These are phyloP conservation scores for Pseudisothecium myosuroides DNA, from an alignment of 225 moss, liverwort and hornwort species.

Conservation along the genomic window DNA sequence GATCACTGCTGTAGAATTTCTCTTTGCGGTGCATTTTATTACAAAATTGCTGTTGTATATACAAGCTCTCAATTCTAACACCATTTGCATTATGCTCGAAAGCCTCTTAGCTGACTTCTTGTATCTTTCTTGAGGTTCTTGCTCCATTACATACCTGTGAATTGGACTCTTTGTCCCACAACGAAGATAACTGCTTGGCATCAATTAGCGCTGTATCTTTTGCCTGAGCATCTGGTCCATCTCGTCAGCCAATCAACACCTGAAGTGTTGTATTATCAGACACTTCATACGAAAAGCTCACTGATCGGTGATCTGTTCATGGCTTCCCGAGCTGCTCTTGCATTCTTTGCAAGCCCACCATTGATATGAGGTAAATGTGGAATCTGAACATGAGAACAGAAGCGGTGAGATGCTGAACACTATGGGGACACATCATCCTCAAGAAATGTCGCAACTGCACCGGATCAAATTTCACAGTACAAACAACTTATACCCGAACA, in stretches of 20 bases:
- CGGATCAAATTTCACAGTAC: neutral
- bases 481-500: neutral
- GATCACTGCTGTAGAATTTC: neutral
- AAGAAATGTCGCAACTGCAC: neutral
- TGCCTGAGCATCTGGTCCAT: neutral
- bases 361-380: conserved; percentile 61
- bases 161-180: neutral
- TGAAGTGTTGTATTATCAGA: neutral
- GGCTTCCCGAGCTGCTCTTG: conserved; percentile 47
- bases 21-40: neutral
- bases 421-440: neutral
- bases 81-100: neutral
- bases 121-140: neutral
- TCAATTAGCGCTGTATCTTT: neutral
- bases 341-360: conserved; percentile 37
- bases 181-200: neutral
- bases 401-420: neutral
- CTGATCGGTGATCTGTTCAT: conserved; percentile 80
- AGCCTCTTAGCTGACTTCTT: neutral
- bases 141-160: neutral
- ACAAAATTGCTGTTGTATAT: neutral
- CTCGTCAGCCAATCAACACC: neutral
- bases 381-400: conserved; percentile 27
- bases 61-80: neutral
- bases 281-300: conserved; percentile 44